A percentile compares a stretch with the other conserved stretches of the same genome.
Evolutionary conservation across 2,329 filamentous ascomycete species (phyloP).

Genomic region (Aspergillus uvarum): DNA sequence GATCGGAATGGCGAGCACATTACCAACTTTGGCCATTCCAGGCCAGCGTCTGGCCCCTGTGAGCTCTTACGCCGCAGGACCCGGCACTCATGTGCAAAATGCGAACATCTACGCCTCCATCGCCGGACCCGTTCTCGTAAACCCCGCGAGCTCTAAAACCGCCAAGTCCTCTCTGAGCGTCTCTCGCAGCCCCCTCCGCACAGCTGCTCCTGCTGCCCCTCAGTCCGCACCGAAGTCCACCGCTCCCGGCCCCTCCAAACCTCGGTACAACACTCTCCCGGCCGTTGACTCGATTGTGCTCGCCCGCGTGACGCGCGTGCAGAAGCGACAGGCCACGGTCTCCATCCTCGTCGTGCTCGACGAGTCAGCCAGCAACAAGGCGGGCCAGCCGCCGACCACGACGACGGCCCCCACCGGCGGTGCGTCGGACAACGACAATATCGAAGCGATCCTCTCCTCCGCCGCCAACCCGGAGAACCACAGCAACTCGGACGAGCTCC

Average conservation of each 20-base stretch:
- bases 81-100: conserved; percentile 80
- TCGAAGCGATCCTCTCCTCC: conserved; percentile 38
- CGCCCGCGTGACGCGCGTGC: conserved; percentile 80
- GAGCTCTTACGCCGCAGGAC: conserved; percentile 67
- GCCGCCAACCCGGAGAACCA: conserved; percentile 43
- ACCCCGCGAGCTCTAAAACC: conserved; percentile 38
- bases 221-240: conserved; percentile 14
- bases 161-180: conserved; percentile 43
- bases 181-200: conserved; percentile 20
- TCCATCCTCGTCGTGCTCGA: conserved; percentile 81
- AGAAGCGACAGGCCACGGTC: conserved; percentile 79
- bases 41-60: conserved; percentile 74
- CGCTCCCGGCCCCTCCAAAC: conserved; percentile 24
- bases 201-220: conserved; percentile 1
- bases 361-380: conserved; percentile 20
- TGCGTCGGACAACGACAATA: conserved; percentile 39
- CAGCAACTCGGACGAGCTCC: conserved; percentile 59
- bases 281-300: conserved; percentile 78
- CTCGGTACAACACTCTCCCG: conserved; percentile 72
- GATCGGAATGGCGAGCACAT: conserved; percentile 28
- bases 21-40: conserved; percentile 66
- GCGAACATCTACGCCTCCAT: conserved; percentile 78
- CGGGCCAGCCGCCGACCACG: conserved; percentile 19
- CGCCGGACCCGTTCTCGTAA: conserved; percentile 66
- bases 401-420: conserved; percentile 8